phyloP scores from a whole-genome alignment of 2,329 filamentous ascomycete genomes.

The Phyllosticta capitalensis region DNA sequence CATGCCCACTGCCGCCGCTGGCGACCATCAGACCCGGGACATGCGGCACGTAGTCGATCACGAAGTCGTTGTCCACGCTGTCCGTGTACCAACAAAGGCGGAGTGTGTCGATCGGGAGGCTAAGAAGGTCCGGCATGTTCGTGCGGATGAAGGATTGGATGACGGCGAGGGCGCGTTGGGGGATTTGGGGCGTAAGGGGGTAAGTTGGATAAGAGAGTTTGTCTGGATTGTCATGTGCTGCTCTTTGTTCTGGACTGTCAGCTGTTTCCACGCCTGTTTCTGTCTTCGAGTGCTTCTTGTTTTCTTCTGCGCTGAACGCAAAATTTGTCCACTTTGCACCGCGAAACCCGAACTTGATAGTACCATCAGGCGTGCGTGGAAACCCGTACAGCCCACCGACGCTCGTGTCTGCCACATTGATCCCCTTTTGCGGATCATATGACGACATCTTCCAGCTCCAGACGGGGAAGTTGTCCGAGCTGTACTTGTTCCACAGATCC shows the following conservation, averaged over 20 bases:
- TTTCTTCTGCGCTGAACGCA: conserved; percentile 15
- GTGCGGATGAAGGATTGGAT: conserved; percentile 28
- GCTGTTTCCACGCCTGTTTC: conserved; percentile 1
- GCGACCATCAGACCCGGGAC: conserved; percentile 19
- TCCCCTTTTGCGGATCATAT: conserved; percentile 21
- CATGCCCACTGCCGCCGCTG: conserved; percentile 23
- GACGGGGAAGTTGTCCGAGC: conserved; percentile 37
- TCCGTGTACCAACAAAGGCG: conserved; percentile 15
- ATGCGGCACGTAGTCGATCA: conserved; percentile 19
- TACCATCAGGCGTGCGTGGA: conserved; percentile 32
- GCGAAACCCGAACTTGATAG: conserved; percentile 43
- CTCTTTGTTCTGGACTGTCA: background rate
- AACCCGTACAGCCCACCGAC: conserved; percentile 41
- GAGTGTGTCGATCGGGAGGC: conserved; percentile 12
- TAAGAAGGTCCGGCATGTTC: conserved; percentile 36
- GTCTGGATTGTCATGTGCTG: background rate
- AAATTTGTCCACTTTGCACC: conserved; percentile 41
- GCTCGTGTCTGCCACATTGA: conserved; percentile 17
- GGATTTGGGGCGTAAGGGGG: conserved; percentile 1
- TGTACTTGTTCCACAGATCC: conserved; percentile 33
- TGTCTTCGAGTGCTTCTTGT: conserved; percentile 19
- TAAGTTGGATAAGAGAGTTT: conserved; percentile 1
- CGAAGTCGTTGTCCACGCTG: conserved; percentile 19
- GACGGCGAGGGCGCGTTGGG: conserved; percentile 18
- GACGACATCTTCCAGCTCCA: conserved; percentile 23